Base-by-base conservation (phyloP, 345 rosid species). In the Corymbia maculata region DNA sequence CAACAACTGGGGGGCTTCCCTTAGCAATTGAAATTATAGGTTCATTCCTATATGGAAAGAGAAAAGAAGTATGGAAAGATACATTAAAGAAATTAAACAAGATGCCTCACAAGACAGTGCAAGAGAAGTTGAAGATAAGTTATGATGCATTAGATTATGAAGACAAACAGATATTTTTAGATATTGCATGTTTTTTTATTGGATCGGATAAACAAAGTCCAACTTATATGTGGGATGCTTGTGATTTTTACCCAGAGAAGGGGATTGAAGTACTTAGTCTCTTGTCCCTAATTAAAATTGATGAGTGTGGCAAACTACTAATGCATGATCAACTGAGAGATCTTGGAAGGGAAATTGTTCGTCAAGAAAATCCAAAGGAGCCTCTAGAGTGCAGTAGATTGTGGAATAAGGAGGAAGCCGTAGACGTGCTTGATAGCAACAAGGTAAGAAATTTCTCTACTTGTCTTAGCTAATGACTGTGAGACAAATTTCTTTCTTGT, bases 141-240 rank as follows among this genome's bases (percentile, higher is more conserved):
- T 32, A 68, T 3, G 11, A 68, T 7, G 79, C 6, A 68, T 15
- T 68, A 15, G 79, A 68, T 1, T 2, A 0, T 68, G 44, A 14
- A 21, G 79, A 68, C 5, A 21, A 68, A 68, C 44, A 68, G 1
- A 8, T 68, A 30, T 68, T 68, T 68, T 68, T 68, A 22, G 79
- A 68, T 68, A 64, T 64, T 28, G 75, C 75, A 64, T 64, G 75
- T n/a, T 64, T n/a, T 64, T 64, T 64, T n/a, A 64, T 64, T 64
- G 75, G 75, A 64, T 64, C 17, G 6, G 6, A 14, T 13, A n/a
- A 64, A 64, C 19, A n/a, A 64, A 6, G 0, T n/a, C 75, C 17
- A 0, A 64, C 36, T 32, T 13, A 64, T n/a, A 64, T 13, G 75
- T 64, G 75, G 44, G 79, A 68, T 30, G 22, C 79, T 0, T 68